These are phyloP conservation scores for Canavalia ensiformis DNA, from an alignment of 306 rosid genomes.

Conservation along the genomic window DNA sequence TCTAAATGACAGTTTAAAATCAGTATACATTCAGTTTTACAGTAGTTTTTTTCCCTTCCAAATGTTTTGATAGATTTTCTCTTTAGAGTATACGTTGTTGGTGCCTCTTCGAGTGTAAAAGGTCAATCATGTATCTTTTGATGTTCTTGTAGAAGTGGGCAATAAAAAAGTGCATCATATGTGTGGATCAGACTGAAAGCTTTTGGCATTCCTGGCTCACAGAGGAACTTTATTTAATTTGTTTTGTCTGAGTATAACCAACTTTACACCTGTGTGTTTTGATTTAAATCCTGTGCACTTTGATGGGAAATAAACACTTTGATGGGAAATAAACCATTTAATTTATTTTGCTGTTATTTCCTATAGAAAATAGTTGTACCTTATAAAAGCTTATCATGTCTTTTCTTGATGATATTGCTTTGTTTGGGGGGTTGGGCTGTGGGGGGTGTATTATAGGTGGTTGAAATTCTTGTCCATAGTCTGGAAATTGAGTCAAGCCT, in stretches of 20 bases:
- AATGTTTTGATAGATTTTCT: too few species aligned
- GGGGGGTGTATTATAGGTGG: conserved; percentile 63
- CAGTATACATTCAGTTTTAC: too few species aligned
- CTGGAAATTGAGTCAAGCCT: conserved; percentile 83
- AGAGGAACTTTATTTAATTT: conserved; percentile 27
- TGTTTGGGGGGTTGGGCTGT: conserved; percentile 36
- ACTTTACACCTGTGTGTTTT: neutral
- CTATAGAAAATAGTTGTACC: conserved; percentile 11
- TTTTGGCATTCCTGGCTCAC: conserved; percentile 16
- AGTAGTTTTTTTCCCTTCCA: too few species aligned
- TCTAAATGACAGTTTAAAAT: too few species aligned
- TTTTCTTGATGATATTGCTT: conserved; percentile 39
- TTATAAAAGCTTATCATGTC: conserved; percentile 13
- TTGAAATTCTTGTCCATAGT: conserved; percentile 74
- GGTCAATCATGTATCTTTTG: too few species aligned
- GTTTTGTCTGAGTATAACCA: conserved; percentile 20
- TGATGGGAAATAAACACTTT: conserved; percentile 31
- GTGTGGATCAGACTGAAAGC: neutral
- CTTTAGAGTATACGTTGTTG: too few species aligned
- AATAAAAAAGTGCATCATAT: neutral
- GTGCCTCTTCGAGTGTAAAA: too few species aligned
- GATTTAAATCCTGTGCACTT: neutral
- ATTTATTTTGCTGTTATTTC: neutral
- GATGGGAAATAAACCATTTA: conserved; percentile 27
- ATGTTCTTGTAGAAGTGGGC: too few species aligned